Evolutionary conservation across 495 filamentous ascomycete species (phyloP), one percentile per base, ranked within the genome.

Genomic region (Tirmania nivea): DNA sequence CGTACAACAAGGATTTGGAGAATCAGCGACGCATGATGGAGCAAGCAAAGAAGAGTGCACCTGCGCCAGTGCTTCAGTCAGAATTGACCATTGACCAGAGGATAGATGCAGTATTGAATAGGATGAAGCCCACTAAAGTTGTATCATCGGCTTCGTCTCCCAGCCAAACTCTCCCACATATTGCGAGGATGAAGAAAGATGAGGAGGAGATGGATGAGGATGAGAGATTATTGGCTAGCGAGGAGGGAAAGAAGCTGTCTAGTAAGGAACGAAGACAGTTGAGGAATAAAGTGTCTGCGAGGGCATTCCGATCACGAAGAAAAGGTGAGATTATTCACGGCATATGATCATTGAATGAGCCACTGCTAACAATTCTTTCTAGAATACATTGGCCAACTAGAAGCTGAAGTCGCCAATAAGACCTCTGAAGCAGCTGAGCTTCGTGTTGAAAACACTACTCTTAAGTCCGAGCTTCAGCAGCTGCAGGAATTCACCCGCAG

Each of bases 171-270:
- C 78, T 83, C 61, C 63, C 78, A 36, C 67, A 73, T 37, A 70
- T 75, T 42, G 63, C 68, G 11, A 72, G 71, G 64, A 49, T 61
- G 53, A 80, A 73, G 69, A 97, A 96, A 73, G 84, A 94, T 42
- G 86, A 94, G 63, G 86, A 90, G 52, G 89, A 96, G 34, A 95
- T 97, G 89, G 90, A 99, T 67, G 87, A 94, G 65, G 90, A 99
- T 60, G 90, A 96, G 73, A 72, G 84, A 55, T 71, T 96, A 3
- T 74, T 99, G 14, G 85, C 84, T 6, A 94, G 87, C 57, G 90
- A 96, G 60, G 89, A 93, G 67, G 90, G 89, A 48, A 99, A 99
- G 78, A 94, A 93, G 69, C 74, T 99, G 39, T 86, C 76, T 67
- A 87, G 83, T 72, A 94, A 94, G 67, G 86, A 95, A 69, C 78